Conservation (phyloP, 2,329 filamentous ascomycete species). For the Parastagonospora nodorum region DNA sequence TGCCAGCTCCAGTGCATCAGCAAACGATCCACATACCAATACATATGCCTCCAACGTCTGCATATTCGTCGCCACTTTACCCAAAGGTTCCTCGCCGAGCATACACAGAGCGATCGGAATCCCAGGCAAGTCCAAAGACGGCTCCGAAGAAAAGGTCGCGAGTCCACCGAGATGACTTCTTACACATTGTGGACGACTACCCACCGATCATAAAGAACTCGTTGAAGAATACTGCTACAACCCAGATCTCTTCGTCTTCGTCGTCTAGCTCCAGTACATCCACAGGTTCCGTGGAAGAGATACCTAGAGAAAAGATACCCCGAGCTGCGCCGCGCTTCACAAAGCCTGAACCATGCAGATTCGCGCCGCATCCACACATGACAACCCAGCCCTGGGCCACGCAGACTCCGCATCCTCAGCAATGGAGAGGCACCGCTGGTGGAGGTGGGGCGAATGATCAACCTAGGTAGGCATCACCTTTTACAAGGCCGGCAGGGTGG, state of each 20-base stretch:
- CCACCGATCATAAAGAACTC: constrained; percentile 20
- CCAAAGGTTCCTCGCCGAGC: constrained; percentile 3
- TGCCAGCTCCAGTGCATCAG: neutral
- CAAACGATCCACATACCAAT: neutral
- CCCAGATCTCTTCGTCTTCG: constrained; percentile 6
- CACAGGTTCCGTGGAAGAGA: constrained; percentile 18
- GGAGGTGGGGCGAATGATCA: constrained; percentile 1
- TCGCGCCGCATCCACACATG: constrained; percentile 11
- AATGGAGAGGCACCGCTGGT: constrained; percentile 9
- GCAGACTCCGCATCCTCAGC: constrained; percentile 15
- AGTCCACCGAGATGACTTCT: constrained; percentile 18
- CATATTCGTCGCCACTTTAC: constrained; percentile 4
- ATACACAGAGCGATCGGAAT: neutral
- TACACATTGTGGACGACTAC: constrained; percentile 28
- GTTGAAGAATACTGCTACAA: constrained; percentile 7
- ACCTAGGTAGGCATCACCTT: constrained; percentile 28
- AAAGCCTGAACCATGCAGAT: constrained; percentile 8
- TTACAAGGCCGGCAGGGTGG: constrained; percentile 1
- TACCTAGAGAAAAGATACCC: constrained; percentile 26
- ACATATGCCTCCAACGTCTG: neutral
- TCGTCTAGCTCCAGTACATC: constrained; percentile 15
- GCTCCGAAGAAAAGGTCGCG: neutral
- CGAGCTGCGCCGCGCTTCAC: constrained; percentile 9
- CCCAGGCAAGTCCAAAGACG: neutral
- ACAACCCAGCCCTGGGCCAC: constrained; percentile 8